Evolutionary conservation across 2,329 filamentous ascomycete species (phyloP).

Genomic region (Lecanicillium sp.): DNA sequence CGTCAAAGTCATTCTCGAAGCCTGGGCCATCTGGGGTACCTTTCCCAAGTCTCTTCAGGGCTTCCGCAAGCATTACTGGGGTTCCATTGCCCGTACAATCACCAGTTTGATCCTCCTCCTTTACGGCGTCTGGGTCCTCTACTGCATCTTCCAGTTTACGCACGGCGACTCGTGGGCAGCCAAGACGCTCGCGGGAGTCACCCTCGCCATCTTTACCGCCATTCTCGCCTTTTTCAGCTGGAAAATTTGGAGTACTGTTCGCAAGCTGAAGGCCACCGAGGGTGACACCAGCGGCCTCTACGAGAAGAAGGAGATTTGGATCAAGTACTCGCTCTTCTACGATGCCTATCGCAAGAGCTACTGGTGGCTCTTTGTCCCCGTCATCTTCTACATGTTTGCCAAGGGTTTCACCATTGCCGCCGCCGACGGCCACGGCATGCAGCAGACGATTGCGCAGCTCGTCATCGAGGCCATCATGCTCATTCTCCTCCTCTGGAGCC

Average conservation of each 20-base stretch:
- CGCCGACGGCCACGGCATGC: conserved; percentile 75
- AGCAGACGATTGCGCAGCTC: conserved; percentile 73
- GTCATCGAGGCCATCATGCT: conserved; percentile 77
- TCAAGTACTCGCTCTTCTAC: conserved; percentile 96
- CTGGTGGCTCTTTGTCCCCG: conserved; percentile 95
- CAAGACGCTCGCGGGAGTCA: conserved; percentile 74
- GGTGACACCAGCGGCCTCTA: conserved; percentile 70
- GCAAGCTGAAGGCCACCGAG: conserved; percentile 63
- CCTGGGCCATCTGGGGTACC: conserved; percentile 81
- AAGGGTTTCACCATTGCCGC: conserved; percentile 82
- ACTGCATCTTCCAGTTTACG: conserved; percentile 94
- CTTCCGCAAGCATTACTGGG: conserved; percentile 97
- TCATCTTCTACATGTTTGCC: conserved; percentile 82
- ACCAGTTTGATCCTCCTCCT: conserved; percentile 84
- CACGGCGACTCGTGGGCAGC: conserved; percentile 91
- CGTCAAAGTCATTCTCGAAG: conserved; percentile 84
- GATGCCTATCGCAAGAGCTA: conserved; percentile 89
- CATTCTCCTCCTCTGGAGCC: conserved; percentile 69
- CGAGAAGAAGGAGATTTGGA: conserved; percentile 83
- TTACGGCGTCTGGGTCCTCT: conserved; percentile 92
- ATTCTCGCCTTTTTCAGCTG: conserved; percentile 77
- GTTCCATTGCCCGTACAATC: conserved; percentile 78
- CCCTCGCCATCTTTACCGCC: conserved; percentile 70
- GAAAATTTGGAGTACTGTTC: conserved; percentile 73
- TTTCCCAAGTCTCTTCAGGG: conserved; percentile 73